A percentile compares a stretch with the other conserved stretches of the same genome.
phyloP scores from a whole-genome alignment of 1,284 basidiomycete genomes.

The Cryptococcus amylolentus region DNA sequence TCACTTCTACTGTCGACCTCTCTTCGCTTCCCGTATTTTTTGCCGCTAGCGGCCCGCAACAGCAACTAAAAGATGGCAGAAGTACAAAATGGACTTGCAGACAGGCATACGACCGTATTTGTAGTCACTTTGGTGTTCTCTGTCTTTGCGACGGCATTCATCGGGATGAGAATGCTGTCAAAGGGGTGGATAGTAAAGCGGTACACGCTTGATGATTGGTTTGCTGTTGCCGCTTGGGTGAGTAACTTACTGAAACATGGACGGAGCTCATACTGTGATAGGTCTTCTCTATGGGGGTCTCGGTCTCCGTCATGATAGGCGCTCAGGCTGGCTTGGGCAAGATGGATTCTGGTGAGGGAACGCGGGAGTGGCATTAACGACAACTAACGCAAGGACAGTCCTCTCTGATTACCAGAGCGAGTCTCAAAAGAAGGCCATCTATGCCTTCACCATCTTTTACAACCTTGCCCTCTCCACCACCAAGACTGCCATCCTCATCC shows the following conservation, averaged over 20 bases:
- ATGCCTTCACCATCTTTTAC: conserved; percentile 47
- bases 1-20: not conserved
- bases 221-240: conserved; percentile 45
- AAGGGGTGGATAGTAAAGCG: conserved; percentile 43
- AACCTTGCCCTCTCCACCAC: conserved; percentile 45
- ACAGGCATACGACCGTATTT: conserved; percentile 27
- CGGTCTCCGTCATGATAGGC: conserved; percentile 35
- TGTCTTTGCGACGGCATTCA: conserved; percentile 39
- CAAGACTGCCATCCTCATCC: conserved; percentile 45
- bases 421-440: conserved; percentile 32
- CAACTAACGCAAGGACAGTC: conserved; percentile 4
- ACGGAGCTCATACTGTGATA: conserved; percentile 11
- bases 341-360: conserved; percentile 29
- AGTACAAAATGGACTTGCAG: not conserved
- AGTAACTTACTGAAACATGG: conserved; percentile 7
- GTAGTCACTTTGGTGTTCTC: conserved; percentile 34
- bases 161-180: conserved; percentile 35
- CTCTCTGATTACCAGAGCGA: conserved; percentile 19
- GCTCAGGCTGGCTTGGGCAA: conserved; percentile 39
- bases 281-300: conserved; percentile 34
- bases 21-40: not conserved
- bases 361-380: not conserved
- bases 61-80: too few relatives aligned
- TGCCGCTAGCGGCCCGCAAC: too few relatives aligned
- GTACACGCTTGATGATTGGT: conserved; percentile 37